Base-by-base conservation (phyloP, 139 green algal species). In the Zygnema circumcarinatum region DNA sequence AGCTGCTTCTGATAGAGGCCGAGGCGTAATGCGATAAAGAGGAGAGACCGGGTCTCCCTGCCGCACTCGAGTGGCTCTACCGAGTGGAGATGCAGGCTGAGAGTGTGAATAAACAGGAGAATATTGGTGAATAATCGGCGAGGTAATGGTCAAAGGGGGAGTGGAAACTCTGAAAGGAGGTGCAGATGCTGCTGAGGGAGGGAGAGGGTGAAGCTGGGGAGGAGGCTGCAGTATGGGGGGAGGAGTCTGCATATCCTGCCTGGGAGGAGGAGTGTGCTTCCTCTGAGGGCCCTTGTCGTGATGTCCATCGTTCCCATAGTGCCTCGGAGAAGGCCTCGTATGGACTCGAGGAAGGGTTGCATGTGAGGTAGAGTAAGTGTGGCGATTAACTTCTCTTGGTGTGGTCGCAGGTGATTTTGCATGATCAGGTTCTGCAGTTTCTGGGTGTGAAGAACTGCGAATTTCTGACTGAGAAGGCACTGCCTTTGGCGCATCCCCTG, bases 161-260 rank as follows among this genome's bases (percentile, higher is more conserved):
- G 47, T 62, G 16, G 47, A 41, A 38, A 78, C 16, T 52, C 69
- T 41, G 16, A 39, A 41, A 7, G 36, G 69, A 16, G 69, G 35
- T 78, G 69, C 36, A 78, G 69, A 3, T 78, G 69, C 69, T 38
- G 69, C 69, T 78, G 69, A 39, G 11, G 69, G 35, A 78, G 69
- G 35, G 36, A 52, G 35, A 78, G 35, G 69, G 35, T 78, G 69
- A 39, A 52, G 69, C 69, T 52, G 69, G 11, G 36, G 35, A 22
- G 36, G 35, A 22, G 69, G 69, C 69, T 41, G 35, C 16, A 78
- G 16, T 3, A 78, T 78, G 16, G 16, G 69, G 16, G 69, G 69
- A 39, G 69, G 69, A 25, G 69, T 52, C 36, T 78, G 69, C 7
- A 78, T 41, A 78, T 41, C 35, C 69, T 41, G 36, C 16, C 69